These are phyloP conservation scores for Lanzia echinophila DNA, from an alignment of 2,329 filamentous ascomycete genomes.

Conservation along the genomic window DNA sequence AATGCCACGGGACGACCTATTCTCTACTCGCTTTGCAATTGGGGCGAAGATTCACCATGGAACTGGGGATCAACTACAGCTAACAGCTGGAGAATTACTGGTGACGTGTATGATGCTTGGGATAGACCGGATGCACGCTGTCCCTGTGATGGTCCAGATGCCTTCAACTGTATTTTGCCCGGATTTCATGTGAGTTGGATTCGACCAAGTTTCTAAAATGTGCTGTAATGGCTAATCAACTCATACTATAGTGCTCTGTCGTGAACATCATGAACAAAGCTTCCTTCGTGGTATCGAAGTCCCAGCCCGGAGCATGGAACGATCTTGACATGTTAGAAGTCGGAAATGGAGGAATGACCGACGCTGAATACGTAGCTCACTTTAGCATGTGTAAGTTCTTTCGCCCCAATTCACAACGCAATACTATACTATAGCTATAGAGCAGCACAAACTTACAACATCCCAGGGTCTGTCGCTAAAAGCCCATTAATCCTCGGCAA, in stretches of 20 bases:
- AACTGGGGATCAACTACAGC: constrained; percentile 31
- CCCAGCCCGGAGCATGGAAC: constrained; percentile 29
- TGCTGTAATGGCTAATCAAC: background rate
- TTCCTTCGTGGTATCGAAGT: constrained; percentile 26
- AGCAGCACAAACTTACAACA: background rate
- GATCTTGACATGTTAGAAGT: constrained; percentile 33
- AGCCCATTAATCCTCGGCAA: constrained; percentile 29
- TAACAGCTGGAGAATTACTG: constrained; percentile 35
- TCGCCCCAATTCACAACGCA: background rate
- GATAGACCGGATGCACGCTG: constrained; percentile 35
- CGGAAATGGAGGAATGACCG: constrained; percentile 33
- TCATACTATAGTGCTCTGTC: constrained; percentile 21
- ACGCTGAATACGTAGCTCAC: constrained; percentile 33
- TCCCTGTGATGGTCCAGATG: constrained; percentile 35
- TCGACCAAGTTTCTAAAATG: background rate
- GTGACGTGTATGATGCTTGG: constrained; percentile 35
- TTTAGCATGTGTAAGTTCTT: constrained; percentile 23
- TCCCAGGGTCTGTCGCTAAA: constrained; percentile 25
- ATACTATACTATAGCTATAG: background rate
- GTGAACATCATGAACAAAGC: constrained; percentile 27
- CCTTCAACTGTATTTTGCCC: constrained; percentile 26
- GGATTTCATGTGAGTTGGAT: constrained; percentile 20
- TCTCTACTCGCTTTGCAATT: constrained; percentile 37
- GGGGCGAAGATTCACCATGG: constrained; percentile 43
- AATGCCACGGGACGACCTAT: constrained; percentile 33